Percentiles rank a stretch among this genome's conserved stretches.
These are phyloP conservation scores for Kokia cookei DNA, from an alignment of 441 rosid genomes.

Conservation along the genomic window DNA sequence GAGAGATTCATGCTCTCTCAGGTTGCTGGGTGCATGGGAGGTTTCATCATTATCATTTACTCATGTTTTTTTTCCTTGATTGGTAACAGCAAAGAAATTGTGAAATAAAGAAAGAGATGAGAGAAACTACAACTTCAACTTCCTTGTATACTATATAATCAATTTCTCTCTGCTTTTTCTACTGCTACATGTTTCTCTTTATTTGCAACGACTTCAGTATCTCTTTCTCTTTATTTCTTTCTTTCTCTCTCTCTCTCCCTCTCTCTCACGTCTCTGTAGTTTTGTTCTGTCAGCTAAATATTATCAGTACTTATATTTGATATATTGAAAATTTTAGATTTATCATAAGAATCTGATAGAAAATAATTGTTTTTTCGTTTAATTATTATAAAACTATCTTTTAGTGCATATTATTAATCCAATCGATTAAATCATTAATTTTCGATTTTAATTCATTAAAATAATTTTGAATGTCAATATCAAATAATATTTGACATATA, in stretches of 20 bases:
- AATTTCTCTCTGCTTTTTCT: background rate
- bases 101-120: background rate
- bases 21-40: constrained; percentile 50
- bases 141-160: background rate
- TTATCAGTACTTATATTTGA: background rate
- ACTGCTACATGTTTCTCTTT: background rate
- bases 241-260: background rate
- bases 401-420: too few relatives aligned
- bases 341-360: too few relatives aligned
- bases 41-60: constrained; percentile 46
- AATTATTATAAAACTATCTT: too few relatives aligned
- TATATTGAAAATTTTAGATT: too few relatives aligned
- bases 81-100: constrained; percentile 9
- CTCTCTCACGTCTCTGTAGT: background rate
- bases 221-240: background rate
- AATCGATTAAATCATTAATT: too few relatives aligned
- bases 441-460: too few relatives aligned
- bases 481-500: too few relatives aligned
- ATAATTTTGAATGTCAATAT: too few relatives aligned
- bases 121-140: background rate
- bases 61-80: constrained; percentile 9
- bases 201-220: background rate
- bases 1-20: constrained; percentile 30
- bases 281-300: constrained; percentile 22
- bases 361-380: too few relatives aligned